phyloP scores from a whole-genome alignment of 2,329 filamentous ascomycete genomes.

The Acarospora socialis region DNA sequence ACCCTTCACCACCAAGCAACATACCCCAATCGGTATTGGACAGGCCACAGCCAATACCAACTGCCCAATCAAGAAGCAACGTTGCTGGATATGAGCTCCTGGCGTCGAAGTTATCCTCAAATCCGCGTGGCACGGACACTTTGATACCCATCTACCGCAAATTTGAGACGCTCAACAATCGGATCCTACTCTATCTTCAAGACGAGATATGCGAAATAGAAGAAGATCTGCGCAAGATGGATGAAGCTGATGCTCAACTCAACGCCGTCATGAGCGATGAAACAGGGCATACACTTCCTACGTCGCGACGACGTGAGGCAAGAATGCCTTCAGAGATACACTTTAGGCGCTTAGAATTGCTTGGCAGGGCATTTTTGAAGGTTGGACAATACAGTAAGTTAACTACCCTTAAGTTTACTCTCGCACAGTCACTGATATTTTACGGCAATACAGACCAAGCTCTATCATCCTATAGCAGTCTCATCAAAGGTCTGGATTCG shows the following conservation, averaged over 20 bases:
- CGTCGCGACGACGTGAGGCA: slow-evolving; percentile 30
- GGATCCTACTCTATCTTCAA: slow-evolving; percentile 67
- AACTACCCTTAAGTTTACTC: slow-evolving; percentile 1
- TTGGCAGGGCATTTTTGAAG: slow-evolving; percentile 42
- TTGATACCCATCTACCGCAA: slow-evolving; percentile 58
- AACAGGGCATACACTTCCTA: slow-evolving; percentile 20
- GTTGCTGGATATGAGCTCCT: slow-evolving; percentile 49
- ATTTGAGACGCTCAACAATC: slow-evolving; percentile 70
- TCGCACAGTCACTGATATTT: slow-evolving; percentile 5
- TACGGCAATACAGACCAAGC: slow-evolving; percentile 27
- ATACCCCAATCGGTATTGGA: no score
- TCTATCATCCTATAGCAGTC: slow-evolving; percentile 32
- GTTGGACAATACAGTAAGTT: slow-evolving; percentile 46
- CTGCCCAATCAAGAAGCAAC: slow-evolving; percentile 3
- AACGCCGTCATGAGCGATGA: slow-evolving; percentile 21
- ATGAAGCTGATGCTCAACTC: slow-evolving; percentile 26
- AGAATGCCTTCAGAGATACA: slow-evolving; percentile 40
- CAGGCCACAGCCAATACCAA: no score
- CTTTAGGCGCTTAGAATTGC: slow-evolving; percentile 37
- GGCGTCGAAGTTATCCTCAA: slow-evolving; percentile 38
- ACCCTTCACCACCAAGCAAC: no score
- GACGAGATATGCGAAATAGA: slow-evolving; percentile 74
- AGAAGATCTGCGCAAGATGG: slow-evolving; percentile 57
- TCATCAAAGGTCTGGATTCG: slow-evolving; percentile 31
- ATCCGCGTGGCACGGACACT: slow-evolving; percentile 19